phyloP scores from a whole-genome alignment of 768 basidiomycete species.

The Daedaleopsis nitida region DNA sequence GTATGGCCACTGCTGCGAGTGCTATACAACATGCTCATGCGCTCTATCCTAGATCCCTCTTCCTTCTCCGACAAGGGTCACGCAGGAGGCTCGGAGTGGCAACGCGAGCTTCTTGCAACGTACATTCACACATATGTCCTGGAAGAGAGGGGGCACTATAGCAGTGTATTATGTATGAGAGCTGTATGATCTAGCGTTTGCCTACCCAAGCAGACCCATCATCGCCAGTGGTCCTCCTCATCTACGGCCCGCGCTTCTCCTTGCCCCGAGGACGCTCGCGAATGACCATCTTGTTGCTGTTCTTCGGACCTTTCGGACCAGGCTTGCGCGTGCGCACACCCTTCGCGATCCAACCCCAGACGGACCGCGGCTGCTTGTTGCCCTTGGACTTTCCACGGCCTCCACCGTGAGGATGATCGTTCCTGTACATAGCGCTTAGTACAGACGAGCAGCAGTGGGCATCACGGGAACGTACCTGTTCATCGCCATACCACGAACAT shows the following conservation, averaged over 20 bases:
- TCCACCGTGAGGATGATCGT: conserved; percentile 95
- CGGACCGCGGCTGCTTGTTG: conserved; percentile 89
- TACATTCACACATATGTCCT: too few species aligned
- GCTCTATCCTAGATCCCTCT: too few species aligned
- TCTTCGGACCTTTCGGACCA: conserved; percentile 87
- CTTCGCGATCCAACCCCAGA: conserved; percentile 93
- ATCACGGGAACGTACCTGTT: conserved; percentile 65
- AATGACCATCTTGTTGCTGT: conserved; percentile 88
- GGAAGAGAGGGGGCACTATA: conserved; percentile 10
- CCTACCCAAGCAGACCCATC: not conserved
- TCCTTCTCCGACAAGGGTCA: too few species aligned
- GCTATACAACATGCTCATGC: too few species aligned
- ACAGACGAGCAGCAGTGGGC: too few species aligned
- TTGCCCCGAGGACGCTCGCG: conserved; percentile 81
- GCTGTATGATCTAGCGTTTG: conserved; percentile 3
- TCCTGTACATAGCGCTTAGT: conserved; percentile 42
- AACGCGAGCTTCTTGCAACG: too few species aligned
- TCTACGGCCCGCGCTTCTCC: conserved; percentile 40
- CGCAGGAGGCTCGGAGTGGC: too few species aligned
- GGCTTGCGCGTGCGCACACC: conserved; percentile 92
- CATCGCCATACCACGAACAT: conserved; percentile 95
- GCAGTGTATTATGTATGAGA: conserved; percentile 20
- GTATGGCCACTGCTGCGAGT: too few species aligned
- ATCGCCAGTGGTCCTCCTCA: not conserved
- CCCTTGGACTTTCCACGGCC: conserved; percentile 98